Conservation (phyloP, 225 moss, liverwort and hornwort species). For the Thuidium tamariscinum region DNA sequence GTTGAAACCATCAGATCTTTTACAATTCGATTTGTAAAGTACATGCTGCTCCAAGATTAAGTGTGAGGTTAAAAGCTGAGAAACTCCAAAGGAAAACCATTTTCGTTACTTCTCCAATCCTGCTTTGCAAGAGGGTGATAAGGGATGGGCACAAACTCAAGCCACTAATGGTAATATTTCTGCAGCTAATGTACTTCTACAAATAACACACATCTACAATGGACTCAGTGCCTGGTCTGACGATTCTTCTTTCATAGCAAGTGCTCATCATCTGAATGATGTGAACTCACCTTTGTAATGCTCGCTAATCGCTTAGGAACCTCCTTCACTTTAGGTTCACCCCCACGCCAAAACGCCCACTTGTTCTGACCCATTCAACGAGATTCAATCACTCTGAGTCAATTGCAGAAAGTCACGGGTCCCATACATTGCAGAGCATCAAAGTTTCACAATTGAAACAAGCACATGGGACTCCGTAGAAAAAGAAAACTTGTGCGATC, state of each 20-base stretch:
- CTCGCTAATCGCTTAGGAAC: slow-evolving; percentile 10
- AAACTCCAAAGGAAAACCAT: not conserved
- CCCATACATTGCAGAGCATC: not conserved
- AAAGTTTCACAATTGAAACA: not conserved
- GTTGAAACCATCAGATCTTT: no score
- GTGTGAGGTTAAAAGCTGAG: not conserved
- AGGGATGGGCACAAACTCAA: not conserved
- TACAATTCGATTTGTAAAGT: not conserved
- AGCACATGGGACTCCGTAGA: not conserved
- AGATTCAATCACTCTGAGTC: not conserved
- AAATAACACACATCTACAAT: not conserved
- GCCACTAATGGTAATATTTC: not conserved
- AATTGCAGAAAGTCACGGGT: not conserved
- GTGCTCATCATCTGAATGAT: not conserved
- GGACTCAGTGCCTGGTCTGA: not conserved
- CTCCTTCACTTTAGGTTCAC: slow-evolving; percentile 24
- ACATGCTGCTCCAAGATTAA: not conserved
- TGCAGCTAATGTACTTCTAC: not conserved
- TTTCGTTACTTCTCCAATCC: not conserved
- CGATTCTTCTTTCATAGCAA: not conserved
- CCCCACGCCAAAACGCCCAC: slow-evolving; percentile 47
- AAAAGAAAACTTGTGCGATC: not conserved
- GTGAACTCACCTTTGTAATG: slow-evolving; percentile 24
- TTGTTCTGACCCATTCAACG: slow-evolving; percentile 17
- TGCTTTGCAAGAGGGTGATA: not conserved